Base-by-base conservation (phyloP, 257 asterid genomes). In the Rauvolfia tetraphylla region DNA sequence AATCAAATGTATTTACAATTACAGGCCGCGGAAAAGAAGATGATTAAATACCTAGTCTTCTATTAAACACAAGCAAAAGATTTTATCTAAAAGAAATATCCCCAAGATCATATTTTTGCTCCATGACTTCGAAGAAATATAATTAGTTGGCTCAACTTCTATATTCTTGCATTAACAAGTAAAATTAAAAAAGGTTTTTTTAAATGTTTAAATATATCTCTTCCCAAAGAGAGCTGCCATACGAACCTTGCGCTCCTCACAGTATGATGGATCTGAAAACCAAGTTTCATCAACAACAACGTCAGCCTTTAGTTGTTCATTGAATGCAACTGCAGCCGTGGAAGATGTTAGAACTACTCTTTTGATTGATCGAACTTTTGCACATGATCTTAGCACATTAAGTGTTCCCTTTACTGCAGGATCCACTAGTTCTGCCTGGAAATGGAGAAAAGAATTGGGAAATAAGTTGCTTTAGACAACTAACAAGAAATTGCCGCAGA, bases 301-400 rank as follows among this genome's bases (percentile, higher is more conserved):
- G 61, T 77, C 87, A 14, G 81, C 79, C 25, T 61, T 81, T 7
- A 80, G 49, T 20, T 72, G 68, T 29, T 58, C 17, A n/a, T 81
- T 87, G 76, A 4, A 17, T 18, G 72, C 15, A 22, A 84, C 80
- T 3, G 96, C 75, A 31, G 83, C 81, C 4, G 75, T 76, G 0
- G 93, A 87, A 48, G 96, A 88, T 39, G 96, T 87, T 57, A 90
- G 13, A 53, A 90, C 86, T 29, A 85, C 89, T 36, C 93, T 79
- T 68, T 42, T 87, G 70, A 87, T 71, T 5, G 87, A 81, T 13
- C 79, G 10, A 17, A 66, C 82, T 62, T 68, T 84, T 31, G 59
- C 36, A 63, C 93, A 88, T 27, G 96, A 83, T 29, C 48, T 39
- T 7, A 90, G 84, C 36, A 90, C 90, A 58, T 87, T 90, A 22